These are phyloP conservation scores for Moesziomyces sp. DNA, from an alignment of 1,284 basidiomycete genomes.

Conservation along the genomic window DNA sequence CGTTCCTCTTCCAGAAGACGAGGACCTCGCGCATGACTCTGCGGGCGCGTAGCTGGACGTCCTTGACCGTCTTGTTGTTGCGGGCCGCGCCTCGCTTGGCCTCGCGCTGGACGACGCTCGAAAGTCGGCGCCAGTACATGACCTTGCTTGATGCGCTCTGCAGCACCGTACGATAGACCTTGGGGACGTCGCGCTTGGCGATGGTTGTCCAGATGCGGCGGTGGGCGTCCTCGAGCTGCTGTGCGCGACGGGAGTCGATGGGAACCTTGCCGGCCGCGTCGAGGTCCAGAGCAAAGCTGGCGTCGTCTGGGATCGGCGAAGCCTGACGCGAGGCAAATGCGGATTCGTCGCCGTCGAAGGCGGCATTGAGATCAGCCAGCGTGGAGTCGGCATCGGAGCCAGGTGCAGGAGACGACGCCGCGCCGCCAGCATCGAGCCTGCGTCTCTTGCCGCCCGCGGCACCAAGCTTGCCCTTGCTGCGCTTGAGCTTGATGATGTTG, in stretches of 20 bases:
- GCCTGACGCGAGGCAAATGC: slow-evolving; percentile 35
- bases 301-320: slow-evolving; percentile 36
- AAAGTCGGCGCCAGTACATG: slow-evolving; percentile 80
- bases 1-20: slow-evolving; percentile 97
- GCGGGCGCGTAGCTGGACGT: slow-evolving; percentile 86
- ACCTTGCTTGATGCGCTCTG: slow-evolving; percentile 61
- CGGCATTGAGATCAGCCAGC: slow-evolving; percentile 34
- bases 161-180: slow-evolving; percentile 65
- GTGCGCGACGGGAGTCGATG: slow-evolving; percentile 54
- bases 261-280: slow-evolving; percentile 53
- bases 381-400: slow-evolving; percentile 37
- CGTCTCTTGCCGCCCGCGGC: slow-evolving; percentile 37
- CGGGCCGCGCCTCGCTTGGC: slow-evolving; percentile 83
- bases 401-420: slow-evolving; percentile 34
- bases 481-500: slow-evolving; percentile 53
- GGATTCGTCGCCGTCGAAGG: slow-evolving; percentile 38
- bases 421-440: slow-evolving; percentile 24
- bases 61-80: slow-evolving; percentile 85
- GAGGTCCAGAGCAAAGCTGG: slow-evolving; percentile 34
- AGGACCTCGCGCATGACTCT: slow-evolving; percentile 86
- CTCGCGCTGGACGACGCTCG: slow-evolving; percentile 79
- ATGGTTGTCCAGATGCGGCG: slow-evolving; percentile 66
- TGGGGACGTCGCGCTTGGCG: slow-evolving; percentile 66
- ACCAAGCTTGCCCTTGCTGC: slow-evolving; percentile 43
- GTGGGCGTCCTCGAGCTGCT: slow-evolving; percentile 64